A percentile compares a stretch with the other conserved stretches of the same genome.
Conservation (phyloP, 495 filamentous ascomycete genomes). For the Neurospora sp. region DNA sequence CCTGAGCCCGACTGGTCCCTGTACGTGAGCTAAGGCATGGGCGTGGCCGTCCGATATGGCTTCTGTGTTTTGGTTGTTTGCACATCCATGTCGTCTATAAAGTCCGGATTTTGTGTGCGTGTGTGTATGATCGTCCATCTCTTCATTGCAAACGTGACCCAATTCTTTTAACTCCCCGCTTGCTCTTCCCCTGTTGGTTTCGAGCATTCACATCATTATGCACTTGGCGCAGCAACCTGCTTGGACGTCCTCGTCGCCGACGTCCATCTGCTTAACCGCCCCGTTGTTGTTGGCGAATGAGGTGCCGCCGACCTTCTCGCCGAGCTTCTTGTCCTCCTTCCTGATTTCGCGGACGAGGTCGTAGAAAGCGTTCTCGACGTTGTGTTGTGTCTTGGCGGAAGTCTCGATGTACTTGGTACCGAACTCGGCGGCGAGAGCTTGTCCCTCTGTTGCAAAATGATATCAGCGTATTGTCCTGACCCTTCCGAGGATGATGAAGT, state of each 20-base stretch:
- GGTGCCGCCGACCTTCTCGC: conserved; percentile 60
- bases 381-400: conserved; percentile 93
- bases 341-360: conserved; percentile 95
- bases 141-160: neutral
- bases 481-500: neutral
- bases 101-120: neutral
- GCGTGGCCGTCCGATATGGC: neutral
- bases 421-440: conserved; percentile 74
- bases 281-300: conserved; percentile 52
- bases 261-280: conserved; percentile 63
- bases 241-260: conserved; percentile 58
- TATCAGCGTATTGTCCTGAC: conserved; percentile 14
- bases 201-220: conserved; percentile 67
- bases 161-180: neutral
- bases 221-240: conserved; percentile 81
- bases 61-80: neutral
- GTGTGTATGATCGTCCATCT: neutral
- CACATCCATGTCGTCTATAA: neutral
- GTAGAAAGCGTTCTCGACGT: conserved; percentile 97
- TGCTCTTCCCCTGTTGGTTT: neutral
- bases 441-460: conserved; percentile 58
- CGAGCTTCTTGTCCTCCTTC: conserved; percentile 95
- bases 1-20: neutral
- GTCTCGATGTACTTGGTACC: conserved; percentile 98
- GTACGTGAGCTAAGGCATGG: neutral